Evolutionary conservation across 805 yeast genomes (phyloP).

Genomic region (Candida mattraensis): DNA sequence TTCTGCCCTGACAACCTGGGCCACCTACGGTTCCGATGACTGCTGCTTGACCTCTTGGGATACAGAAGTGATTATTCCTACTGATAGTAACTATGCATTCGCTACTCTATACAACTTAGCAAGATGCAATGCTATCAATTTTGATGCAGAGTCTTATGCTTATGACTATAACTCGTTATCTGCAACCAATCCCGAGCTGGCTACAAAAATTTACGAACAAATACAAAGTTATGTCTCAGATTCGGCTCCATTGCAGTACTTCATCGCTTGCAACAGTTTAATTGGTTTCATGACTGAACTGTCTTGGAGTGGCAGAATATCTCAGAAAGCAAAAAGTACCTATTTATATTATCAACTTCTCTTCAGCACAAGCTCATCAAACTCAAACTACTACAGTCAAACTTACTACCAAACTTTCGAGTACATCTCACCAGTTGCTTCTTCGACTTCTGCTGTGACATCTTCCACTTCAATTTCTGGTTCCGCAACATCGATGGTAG

Average conservation of each 20-base stretch:
- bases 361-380: conserved; percentile 2
- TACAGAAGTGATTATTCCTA: conserved; percentile 12
- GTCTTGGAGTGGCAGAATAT: conserved; percentile 10
- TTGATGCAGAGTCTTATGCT: conserved; percentile 10
- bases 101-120: conserved; percentile 10
- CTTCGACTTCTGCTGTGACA: neutral
- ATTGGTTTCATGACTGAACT: conserved; percentile 5
- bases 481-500: neutral
- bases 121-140: conserved; percentile 11
- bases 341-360: conserved; percentile 7
- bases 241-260: conserved; percentile 3
- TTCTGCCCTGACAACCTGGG: conserved; percentile 1
- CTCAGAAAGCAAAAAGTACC: conserved; percentile 10
- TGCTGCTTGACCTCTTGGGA: conserved; percentile 4
- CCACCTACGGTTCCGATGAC: conserved; percentile 2
- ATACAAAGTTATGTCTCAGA: conserved; percentile 4
- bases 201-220: conserved; percentile 3
- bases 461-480: conserved; percentile 1
- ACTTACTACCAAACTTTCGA: conserved; percentile 11
- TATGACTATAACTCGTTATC: conserved; percentile 10
- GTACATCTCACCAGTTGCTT: conserved; percentile 3
- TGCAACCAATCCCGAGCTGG: conserved; percentile 9
- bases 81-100: conserved; percentile 3
- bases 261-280: conserved; percentile 8
- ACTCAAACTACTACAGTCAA: conserved; percentile 4